Conservation (phyloP, 371 early-diverging fungal genomes). For the Umbelopsis sp. region DNA sequence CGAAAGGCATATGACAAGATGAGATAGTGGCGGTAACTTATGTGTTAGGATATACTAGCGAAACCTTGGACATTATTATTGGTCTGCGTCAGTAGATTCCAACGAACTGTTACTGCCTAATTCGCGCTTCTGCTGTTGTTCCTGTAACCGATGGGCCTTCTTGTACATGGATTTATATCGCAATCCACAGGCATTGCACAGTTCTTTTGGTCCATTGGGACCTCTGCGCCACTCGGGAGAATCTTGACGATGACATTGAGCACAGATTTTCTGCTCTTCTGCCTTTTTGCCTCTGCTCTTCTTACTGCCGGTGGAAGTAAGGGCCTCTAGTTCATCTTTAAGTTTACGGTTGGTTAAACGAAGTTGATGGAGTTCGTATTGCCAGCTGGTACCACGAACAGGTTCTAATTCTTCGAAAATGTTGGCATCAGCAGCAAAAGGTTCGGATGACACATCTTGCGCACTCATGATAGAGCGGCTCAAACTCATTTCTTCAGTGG, state of each 20-base stretch:
- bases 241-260: slow-evolving; percentile 70
- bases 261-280: slow-evolving; percentile 42
- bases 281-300: slow-evolving; percentile 27
- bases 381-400: slow-evolving; percentile 42
- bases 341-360: slow-evolving; percentile 46
- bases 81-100: neutral
- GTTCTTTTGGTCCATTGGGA: slow-evolving; percentile 75
- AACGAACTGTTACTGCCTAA: neutral
- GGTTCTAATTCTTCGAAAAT: slow-evolving; percentile 44
- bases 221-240: slow-evolving; percentile 89
- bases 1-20: neutral
- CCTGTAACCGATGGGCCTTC: neutral
- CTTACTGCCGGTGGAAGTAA: slow-evolving; percentile 19
- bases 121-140: neutral
- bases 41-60: neutral
- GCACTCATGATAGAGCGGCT: neutral
- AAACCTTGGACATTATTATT: neutral
- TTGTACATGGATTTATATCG: slow-evolving; percentile 41
- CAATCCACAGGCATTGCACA: slow-evolving; percentile 90
- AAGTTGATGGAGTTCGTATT: slow-evolving; percentile 55
- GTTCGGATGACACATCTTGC: neutral
- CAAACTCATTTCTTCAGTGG: neutral
- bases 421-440: slow-evolving; percentile 20
- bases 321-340: slow-evolving; percentile 37
- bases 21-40: neutral